Evolutionary conservation across 2,329 filamentous ascomycete species (phyloP).

Genomic region (Allantophomopsis lycopodina): DNA sequence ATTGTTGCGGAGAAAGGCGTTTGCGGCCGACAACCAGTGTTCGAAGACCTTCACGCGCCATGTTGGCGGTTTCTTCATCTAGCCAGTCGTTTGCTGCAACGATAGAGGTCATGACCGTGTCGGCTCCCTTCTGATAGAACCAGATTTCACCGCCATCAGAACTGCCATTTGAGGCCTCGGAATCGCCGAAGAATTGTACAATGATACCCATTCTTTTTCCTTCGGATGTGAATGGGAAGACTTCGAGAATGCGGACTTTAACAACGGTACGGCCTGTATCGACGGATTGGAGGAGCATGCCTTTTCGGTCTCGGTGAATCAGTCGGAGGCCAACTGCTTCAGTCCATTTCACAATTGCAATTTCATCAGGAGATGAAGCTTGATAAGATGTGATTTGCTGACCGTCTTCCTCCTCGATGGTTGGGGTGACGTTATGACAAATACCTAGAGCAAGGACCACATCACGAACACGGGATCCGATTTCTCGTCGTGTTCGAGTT

Average conservation of each 20-base stretch:
- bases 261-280: constrained; percentile 64
- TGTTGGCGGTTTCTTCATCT: constrained; percentile 97
- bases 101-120: constrained; percentile 95
- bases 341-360: constrained; percentile 93
- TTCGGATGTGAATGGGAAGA: constrained; percentile 96
- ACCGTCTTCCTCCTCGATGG: constrained; percentile 70
- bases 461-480: constrained; percentile 84
- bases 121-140: constrained; percentile 98
- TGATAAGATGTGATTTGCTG: constrained; percentile 74
- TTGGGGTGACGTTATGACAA: constrained; percentile 95
- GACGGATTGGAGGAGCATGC: constrained; percentile 69
- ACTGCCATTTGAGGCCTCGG: constrained; percentile 28
- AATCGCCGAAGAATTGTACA: constrained; percentile 63
- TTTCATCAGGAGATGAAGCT: constrained; percentile 94
- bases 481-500: constrained; percentile 81
- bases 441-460: constrained; percentile 83
- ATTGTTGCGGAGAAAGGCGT: constrained; percentile 64
- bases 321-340: constrained; percentile 82
- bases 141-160: constrained; percentile 67
- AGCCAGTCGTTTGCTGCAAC: constrained; percentile 97
- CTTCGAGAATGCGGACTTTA: constrained; percentile 75
- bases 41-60: constrained; percentile 90
- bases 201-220: constrained; percentile 98
- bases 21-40: constrained; percentile 94
- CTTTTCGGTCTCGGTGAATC: constrained; percentile 72